phyloP scores from a whole-genome alignment of 495 filamentous ascomycete genomes.

The Penicillium desertorum region DNA sequence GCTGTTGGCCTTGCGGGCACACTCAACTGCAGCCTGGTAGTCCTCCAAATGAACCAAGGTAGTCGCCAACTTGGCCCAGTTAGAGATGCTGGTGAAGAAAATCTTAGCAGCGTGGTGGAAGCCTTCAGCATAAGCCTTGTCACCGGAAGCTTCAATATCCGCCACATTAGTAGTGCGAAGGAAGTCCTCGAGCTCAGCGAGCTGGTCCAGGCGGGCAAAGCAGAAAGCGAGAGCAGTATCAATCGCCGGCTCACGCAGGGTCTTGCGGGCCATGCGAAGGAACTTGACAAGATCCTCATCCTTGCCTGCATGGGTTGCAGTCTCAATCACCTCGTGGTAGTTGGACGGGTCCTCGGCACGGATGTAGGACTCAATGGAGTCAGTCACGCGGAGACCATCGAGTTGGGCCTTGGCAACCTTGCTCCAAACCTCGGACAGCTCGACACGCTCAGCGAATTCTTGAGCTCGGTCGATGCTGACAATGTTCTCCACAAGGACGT shows the following conservation, averaged over 20 bases:
- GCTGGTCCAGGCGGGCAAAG: constrained; percentile 86
- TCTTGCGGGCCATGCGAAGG: constrained; percentile 95
- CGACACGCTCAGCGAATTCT: constrained; percentile 93
- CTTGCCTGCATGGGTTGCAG: constrained; percentile 92
- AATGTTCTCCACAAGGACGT: constrained; percentile 93
- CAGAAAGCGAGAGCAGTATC: constrained; percentile 93
- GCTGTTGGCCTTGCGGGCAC: constrained; percentile 98
- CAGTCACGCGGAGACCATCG: constrained; percentile 88
- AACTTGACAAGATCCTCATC: constrained; percentile 98
- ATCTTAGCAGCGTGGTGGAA: constrained; percentile 97
- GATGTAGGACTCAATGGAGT: constrained; percentile 96
- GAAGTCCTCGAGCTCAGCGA: constrained; percentile 95
- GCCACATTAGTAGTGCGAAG: constrained; percentile 91
- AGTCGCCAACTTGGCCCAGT: constrained; percentile 98
- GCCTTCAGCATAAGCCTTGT: constrained; percentile 95
- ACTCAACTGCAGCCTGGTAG: constrained; percentile 97
- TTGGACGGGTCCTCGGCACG: constrained; percentile 91
- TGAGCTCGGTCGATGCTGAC: constrained; percentile 98
- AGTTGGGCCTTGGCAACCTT: constrained; percentile 97
- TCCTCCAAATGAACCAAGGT: constrained; percentile 94
- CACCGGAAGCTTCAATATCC: constrained; percentile 91
- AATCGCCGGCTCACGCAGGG: constrained; percentile 87
- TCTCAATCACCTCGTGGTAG: constrained; percentile 94
- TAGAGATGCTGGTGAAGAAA: constrained; percentile 97
- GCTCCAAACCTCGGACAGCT: constrained; percentile 98